Evolutionary conservation across 1,284 basidiomycete species (phyloP).

Genomic region (Sporisorium iseilematis-ciliati): DNA sequence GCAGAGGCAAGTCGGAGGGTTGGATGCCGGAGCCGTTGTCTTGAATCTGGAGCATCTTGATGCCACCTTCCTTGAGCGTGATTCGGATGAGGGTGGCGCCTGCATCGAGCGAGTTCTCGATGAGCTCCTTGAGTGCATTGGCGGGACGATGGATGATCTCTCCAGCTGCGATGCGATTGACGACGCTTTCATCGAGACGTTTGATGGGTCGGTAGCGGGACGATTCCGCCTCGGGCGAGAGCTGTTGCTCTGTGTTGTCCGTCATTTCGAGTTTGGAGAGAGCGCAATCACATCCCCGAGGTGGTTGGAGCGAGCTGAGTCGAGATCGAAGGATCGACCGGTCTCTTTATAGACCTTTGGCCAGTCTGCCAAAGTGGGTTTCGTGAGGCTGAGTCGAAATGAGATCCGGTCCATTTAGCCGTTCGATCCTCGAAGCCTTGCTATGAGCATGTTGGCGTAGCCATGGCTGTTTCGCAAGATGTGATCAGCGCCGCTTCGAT

Average conservation of each 20-base stretch:
- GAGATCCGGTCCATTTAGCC: not conserved
- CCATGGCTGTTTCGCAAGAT: not conserved
- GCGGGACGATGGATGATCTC: constrained; percentile 94
- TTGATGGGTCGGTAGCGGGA: constrained; percentile 41
- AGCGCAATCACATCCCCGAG: too few relatives aligned
- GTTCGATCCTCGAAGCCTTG: not conserved
- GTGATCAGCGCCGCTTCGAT: constrained; percentile 1
- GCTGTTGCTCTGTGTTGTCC: constrained; percentile 20
- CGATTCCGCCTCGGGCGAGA: constrained; percentile 35
- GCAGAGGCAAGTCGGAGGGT: constrained; percentile 82
- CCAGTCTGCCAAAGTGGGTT: constrained; percentile 1
- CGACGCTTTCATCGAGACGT: constrained; percentile 72
- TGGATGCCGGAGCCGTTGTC: constrained; percentile 94
- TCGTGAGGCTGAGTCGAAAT: constrained; percentile 13
- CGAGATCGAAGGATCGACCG: not conserved
- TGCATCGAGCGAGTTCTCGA: constrained; percentile 96
- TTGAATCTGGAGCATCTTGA: constrained; percentile 94
- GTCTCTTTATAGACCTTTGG: not conserved
- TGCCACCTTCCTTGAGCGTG: constrained; percentile 91
- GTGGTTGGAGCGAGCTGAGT: not conserved
- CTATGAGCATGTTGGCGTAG: constrained; percentile 12
- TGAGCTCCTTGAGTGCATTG: constrained; percentile 94
- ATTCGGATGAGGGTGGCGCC: constrained; percentile 87
- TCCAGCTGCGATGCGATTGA: constrained; percentile 77
- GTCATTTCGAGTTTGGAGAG: constrained; percentile 6